phyloP scores from a whole-genome alignment of 768 basidiomycete species.

The Boletellus ananiceps region DNA sequence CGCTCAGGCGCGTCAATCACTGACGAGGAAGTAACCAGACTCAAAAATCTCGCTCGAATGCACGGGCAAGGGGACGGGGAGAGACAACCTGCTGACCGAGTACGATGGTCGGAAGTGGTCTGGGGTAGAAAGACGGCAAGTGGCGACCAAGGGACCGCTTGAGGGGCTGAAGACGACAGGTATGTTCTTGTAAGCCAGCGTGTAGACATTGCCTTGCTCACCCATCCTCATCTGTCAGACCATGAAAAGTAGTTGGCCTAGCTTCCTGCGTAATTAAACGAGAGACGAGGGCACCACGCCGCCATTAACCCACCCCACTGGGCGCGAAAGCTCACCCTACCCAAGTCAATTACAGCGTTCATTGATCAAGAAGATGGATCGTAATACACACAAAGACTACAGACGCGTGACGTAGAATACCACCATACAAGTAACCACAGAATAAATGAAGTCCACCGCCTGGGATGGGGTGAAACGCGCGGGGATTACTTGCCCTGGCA shows the following conservation, averaged over 20 bases:
- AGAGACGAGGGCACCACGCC: too few relatives aligned
- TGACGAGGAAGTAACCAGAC: conserved; percentile 47
- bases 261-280: background rate
- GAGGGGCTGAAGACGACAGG: conserved; percentile 36
- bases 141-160: conserved; percentile 24
- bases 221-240: background rate
- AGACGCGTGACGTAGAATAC: background rate
- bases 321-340: too few relatives aligned
- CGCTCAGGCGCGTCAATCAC: conserved; percentile 42
- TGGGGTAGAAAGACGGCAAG: conserved; percentile 35
- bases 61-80: conserved; percentile 20
- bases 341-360: background rate
- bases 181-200: conserved; percentile 19
- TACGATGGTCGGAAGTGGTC: conserved; percentile 50
- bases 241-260: background rate
- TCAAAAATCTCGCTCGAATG: conserved; percentile 49
- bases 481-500: background rate
- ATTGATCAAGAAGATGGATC: background rate
- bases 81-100: conserved; percentile 15
- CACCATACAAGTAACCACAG: conserved; percentile 6
- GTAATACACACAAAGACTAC: conserved; percentile 8
- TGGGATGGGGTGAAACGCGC: background rate
- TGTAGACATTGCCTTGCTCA: background rate
- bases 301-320: too few relatives aligned
- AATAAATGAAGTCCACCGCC: conserved; percentile 7